Conservation (phyloP, 1,284 basidiomycete species). For the Ustilago curta region DNA sequence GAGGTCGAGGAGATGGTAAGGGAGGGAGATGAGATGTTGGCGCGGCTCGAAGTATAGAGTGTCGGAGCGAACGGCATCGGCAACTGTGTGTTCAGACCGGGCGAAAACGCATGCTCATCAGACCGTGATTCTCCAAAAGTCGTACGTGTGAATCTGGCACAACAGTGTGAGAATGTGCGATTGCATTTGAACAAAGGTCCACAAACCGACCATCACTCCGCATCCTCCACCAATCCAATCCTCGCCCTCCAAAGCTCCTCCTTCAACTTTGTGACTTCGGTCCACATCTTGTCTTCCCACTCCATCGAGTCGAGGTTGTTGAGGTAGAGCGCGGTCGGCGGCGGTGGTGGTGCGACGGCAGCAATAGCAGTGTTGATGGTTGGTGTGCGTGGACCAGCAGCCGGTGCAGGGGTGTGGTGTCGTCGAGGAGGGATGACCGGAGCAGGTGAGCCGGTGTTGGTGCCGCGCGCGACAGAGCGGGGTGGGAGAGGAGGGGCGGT, state of each 20-base stretch:
- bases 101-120: too few relatives aligned
- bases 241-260: slow-evolving; percentile 59
- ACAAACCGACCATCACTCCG: neutral
- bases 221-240: slow-evolving; percentile 38
- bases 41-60: slow-evolving; percentile 11
- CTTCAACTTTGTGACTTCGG: slow-evolving; percentile 59
- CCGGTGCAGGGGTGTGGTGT: slow-evolving; percentile 7
- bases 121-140: neutral
- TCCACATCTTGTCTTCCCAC: slow-evolving; percentile 65
- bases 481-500: slow-evolving; percentile 31
- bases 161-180: neutral
- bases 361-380: slow-evolving; percentile 2
- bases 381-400: neutral
- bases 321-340: slow-evolving; percentile 22
- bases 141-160: neutral
- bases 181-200: neutral
- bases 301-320: slow-evolving; percentile 40
- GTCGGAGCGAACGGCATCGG: neutral
- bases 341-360: slow-evolving; percentile 10
- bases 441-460: slow-evolving; percentile 15
- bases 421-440: slow-evolving; percentile 36
- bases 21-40: slow-evolving; percentile 32
- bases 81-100: neutral
- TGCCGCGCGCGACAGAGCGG: slow-evolving; percentile 28
- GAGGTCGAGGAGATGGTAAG: slow-evolving; percentile 52